Evolutionary conservation across 257 asterid species (phyloP).

Genomic region (Prunella vulgaris): DNA sequence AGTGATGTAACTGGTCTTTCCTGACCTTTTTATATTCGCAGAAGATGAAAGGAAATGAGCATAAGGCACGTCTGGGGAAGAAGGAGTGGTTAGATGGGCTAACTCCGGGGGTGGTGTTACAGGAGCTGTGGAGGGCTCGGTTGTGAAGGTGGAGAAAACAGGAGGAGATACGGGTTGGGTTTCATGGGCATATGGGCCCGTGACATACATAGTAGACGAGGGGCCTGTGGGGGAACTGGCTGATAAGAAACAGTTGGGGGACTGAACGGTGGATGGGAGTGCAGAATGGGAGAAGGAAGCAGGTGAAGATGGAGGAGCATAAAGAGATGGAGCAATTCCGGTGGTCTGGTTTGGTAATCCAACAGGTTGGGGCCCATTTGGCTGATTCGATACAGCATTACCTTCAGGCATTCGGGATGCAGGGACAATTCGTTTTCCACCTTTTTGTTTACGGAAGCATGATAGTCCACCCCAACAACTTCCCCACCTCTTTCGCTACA

Average conservation of each 20-base stretch:
- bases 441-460: conserved; percentile 75
- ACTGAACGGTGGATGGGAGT: conserved; percentile 73
- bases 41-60: conserved; percentile 76
- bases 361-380: conserved; percentile 52
- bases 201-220: conserved; percentile 61
- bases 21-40: conserved; percentile 32
- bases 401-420: conserved; percentile 69
- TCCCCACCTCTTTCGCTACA: conserved; percentile 83
- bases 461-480: conserved; percentile 74
- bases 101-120: conserved; percentile 83
- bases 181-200: conserved; percentile 89
- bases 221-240: conserved; percentile 77
- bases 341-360: conserved; percentile 62
- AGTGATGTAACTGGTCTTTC: conserved; percentile 33
- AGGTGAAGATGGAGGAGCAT: conserved; percentile 88
- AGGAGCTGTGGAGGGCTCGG: conserved; percentile 91
- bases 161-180: conserved; percentile 88
- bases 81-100: conserved; percentile 88
- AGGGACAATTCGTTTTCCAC: conserved; percentile 77
- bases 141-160: conserved; percentile 78
- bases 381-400: conserved; percentile 43
- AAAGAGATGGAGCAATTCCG: conserved; percentile 39
- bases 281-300: conserved; percentile 76
- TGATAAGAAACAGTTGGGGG: conserved; percentile 70
- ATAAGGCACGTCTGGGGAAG: conserved; percentile 88